Conservation (phyloP, 257 asterid genomes). For the Linderniella brevidens region DNA sequence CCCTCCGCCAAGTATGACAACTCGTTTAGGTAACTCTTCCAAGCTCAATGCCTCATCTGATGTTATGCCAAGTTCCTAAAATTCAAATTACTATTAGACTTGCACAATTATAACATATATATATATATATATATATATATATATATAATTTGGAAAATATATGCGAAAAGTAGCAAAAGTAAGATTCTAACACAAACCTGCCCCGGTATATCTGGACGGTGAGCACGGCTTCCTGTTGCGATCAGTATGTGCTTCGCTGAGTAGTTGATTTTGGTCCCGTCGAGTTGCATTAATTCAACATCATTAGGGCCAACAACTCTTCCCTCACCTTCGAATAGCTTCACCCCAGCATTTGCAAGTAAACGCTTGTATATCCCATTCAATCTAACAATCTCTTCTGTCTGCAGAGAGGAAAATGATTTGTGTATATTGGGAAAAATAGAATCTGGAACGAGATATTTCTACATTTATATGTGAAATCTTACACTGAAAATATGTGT, state of each 20-base stretch:
- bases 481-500: too few species aligned
- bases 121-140: too few species aligned
- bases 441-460: too few species aligned
- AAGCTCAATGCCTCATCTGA: constrained; percentile 98
- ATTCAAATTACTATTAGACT: too few species aligned
- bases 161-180: too few species aligned
- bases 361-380: constrained; percentile 81
- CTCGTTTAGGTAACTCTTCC: constrained; percentile 91
- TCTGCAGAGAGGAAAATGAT: constrained; percentile 27
- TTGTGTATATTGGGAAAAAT: too few species aligned
- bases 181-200: constrained; percentile 6
- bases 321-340: constrained; percentile 97
- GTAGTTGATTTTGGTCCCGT: constrained; percentile 81
- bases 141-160: too few species aligned
- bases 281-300: constrained; percentile 78
- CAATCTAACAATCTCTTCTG: constrained; percentile 80
- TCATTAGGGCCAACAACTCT: constrained; percentile 83
- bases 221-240: constrained; percentile 94
- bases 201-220: constrained; percentile 72
- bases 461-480: too few species aligned
- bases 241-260: constrained; percentile 78
- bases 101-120: too few species aligned
- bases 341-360: constrained; percentile 80
- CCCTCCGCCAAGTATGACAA: constrained; percentile 90
- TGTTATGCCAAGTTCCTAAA: constrained; percentile 70